These are phyloP conservation scores for Phialocephala sp. DNA, from an alignment of 2,329 filamentous ascomycete species.

Conservation along the genomic window DNA sequence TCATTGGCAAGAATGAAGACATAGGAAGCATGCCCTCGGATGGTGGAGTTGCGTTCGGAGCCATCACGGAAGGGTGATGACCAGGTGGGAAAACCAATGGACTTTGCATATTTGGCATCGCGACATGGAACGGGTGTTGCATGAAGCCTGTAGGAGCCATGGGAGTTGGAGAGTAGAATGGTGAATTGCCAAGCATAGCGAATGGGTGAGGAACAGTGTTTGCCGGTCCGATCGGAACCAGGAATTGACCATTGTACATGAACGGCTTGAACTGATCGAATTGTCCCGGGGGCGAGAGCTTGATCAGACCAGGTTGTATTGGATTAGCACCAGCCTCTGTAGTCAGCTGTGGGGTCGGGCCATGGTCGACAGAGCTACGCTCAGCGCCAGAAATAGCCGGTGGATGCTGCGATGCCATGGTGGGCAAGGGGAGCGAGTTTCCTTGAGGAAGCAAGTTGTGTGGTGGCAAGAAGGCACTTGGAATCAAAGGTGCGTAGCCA, in stretches of 20 bases:
- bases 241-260: conserved; percentile 41
- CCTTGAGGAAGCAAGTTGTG: conserved; percentile 28
- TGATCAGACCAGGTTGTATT: conserved; percentile 34
- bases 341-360: neutral
- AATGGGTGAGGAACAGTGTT: conserved; percentile 36
- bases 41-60: conserved; percentile 15
- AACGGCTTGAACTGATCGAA: conserved; percentile 45
- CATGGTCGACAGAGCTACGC: neutral
- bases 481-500: conserved; percentile 27
- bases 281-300: conserved; percentile 43
- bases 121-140: conserved; percentile 29
- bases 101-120: conserved; percentile 23
- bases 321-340: neutral
- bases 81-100: conserved; percentile 29
- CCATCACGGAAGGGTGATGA: conserved; percentile 11
- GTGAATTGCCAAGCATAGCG: conserved; percentile 38
- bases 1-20: conserved; percentile 22
- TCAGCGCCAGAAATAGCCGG: neutral
- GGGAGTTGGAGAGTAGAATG: conserved; percentile 27
- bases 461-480: conserved; percentile 28
- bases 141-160: conserved; percentile 23
- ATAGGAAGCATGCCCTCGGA: conserved; percentile 23
- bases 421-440: conserved; percentile 3
- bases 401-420: conserved; percentile 24
- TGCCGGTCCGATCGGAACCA: conserved; percentile 39